phyloP scores from a whole-genome alignment of 2,329 filamentous ascomycete species.

The Pezicula neosporulosa region DNA sequence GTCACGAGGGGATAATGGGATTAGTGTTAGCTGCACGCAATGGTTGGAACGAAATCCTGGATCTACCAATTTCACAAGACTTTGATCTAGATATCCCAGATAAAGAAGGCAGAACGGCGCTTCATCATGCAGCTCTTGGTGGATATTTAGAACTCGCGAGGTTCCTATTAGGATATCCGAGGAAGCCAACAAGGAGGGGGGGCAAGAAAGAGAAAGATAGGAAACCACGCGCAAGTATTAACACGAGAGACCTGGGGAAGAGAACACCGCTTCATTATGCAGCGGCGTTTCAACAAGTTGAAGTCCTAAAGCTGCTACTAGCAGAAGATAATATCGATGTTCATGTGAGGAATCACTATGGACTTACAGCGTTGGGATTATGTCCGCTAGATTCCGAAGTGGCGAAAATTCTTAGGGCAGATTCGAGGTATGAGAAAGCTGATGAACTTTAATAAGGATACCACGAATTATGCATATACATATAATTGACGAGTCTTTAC shows the following conservation, averaged over 20 bases:
- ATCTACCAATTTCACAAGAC: neutral
- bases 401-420: neutral
- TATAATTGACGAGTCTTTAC: no score
- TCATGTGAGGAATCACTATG: slow-evolving; percentile 3
- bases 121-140: slow-evolving; percentile 70
- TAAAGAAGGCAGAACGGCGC: slow-evolving; percentile 85
- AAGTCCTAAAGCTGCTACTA: slow-evolving; percentile 1
- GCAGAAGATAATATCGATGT: slow-evolving; percentile 4
- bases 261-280: slow-evolving; percentile 3
- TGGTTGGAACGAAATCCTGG: slow-evolving; percentile 3
- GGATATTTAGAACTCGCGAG: slow-evolving; percentile 3
- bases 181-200: neutral
- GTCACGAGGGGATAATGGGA: slow-evolving; percentile 5
- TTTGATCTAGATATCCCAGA: slow-evolving; percentile 87
- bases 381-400: neutral
- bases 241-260: slow-evolving; percentile 1
- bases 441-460: neutral
- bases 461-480: no score
- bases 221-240: neutral
- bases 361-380: neutral
- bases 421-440: slow-evolving; percentile 1
- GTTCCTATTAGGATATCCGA: slow-evolving; percentile 2
- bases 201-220: neutral
- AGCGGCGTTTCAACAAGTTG: slow-evolving; percentile 1
- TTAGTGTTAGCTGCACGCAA: slow-evolving; percentile 5